Base-by-base conservation (phyloP, 2,329 filamentous ascomycete species). In the Tetracladium maxilliforme region DNA sequence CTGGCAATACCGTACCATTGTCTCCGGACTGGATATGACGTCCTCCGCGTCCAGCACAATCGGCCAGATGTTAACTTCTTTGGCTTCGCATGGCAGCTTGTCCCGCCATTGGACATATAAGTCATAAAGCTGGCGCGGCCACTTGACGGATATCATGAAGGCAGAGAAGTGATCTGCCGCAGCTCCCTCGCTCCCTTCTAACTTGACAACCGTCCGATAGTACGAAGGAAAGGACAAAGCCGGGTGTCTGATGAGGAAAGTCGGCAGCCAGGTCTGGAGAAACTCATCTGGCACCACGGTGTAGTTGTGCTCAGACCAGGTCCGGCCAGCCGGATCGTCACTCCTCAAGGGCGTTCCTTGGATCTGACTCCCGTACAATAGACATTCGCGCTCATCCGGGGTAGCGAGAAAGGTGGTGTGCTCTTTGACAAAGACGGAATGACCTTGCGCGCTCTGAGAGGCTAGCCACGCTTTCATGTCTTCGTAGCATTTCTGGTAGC, bases 161-260 rank as follows among this genome's bases (percentile, higher is more conserved):
- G 16, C 13, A n/a, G 14, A 13, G 10, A 14, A 15, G 10, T 14
- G 14, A 13, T 10, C 21, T 6, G 16, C 21, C 6, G 14, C 21
- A 11, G n/a, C 10, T 6, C 21, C 21, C 16, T 23, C 6, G n/a
- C 16, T 12, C 5, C 16, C 21, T 23, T n/a, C n/a, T n/a, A n/a
- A n/a, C n/a, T n/a, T n/a, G n/a, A 40, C 41, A 14, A 41, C 40
- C 18, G 28, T 30, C 4, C 51, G 49, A 29, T 48, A 49, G 13
- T 43, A 35, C 3, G 52, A 56, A 5, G 50, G 44, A 21, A 49
- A 54, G 7, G 43, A 34, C 15, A 56, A 32, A 8, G 48, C 48
- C 6, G 52, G 52, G 30, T 56, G 48, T 4, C 51, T 39, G 26
- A 54, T 49, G 16, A 52, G 37, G 27, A 54, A 49, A 4, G 46